Conservation (phyloP, 257 asterid genomes). For the Oldenlandia corymbosa region DNA sequence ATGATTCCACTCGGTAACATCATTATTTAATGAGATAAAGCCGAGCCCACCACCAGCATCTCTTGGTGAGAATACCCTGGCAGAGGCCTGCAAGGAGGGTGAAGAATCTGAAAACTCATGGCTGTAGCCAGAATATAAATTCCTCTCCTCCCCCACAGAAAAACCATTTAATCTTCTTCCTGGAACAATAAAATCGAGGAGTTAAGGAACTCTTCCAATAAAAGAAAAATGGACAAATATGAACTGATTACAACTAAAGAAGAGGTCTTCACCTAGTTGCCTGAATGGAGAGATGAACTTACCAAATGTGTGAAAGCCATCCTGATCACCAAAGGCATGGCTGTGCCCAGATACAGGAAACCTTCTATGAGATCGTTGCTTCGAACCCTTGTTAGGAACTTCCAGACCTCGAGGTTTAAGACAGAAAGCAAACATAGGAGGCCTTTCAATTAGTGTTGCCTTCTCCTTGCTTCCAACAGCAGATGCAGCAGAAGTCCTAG, state of each 20-base stretch:
- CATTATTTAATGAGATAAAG: conserved; percentile 39
- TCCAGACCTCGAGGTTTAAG: conserved; percentile 90
- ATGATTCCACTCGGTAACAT: conserved; percentile 58
- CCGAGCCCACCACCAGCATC: conserved; percentile 41
- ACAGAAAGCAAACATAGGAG: conserved; percentile 92
- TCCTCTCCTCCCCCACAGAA: conserved; percentile 51
- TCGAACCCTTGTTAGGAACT: conserved; percentile 73
- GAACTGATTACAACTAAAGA: background rate
- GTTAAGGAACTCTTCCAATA: conserved; percentile 2
- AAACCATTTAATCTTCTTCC: conserved; percentile 66
- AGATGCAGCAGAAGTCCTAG: conserved; percentile 40
- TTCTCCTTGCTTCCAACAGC: conserved; percentile 50
- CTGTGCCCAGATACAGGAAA: conserved; percentile 58
- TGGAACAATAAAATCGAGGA: conserved; percentile 27
- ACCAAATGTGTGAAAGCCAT: conserved; percentile 51
- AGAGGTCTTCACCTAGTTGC: background rate
- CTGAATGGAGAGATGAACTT: conserved; percentile 13
- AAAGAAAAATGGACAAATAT: background rate
- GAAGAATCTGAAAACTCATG: conserved; percentile 60
- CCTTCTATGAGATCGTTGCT: conserved; percentile 84
- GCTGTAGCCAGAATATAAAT: conserved; percentile 29
- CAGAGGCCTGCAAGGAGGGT: conserved; percentile 53
- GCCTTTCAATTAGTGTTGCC: conserved; percentile 56
- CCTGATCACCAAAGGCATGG: conserved; percentile 60
- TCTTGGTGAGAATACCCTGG: conserved; percentile 48